Conservation (phyloP, 1,284 basidiomycete species). For the Boletus hoseneyae region DNA sequence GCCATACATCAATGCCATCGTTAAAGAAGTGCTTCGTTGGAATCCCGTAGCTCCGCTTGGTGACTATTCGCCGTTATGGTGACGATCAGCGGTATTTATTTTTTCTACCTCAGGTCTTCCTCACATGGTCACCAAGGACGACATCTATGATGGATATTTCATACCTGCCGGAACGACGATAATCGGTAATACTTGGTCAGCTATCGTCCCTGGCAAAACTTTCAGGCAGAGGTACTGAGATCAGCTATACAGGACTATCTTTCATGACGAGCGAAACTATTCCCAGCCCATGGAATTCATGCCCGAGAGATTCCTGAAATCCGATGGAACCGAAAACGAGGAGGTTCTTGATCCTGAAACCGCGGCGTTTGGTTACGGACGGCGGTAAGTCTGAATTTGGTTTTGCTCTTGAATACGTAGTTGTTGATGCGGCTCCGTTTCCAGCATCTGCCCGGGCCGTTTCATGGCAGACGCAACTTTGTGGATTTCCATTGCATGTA, state of each 20-base stretch:
- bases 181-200: slow-evolving; percentile 41
- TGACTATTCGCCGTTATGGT: slow-evolving; percentile 23
- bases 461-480: slow-evolving; percentile 46
- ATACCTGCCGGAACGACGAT: slow-evolving; percentile 41
- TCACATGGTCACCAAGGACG: slow-evolving; percentile 42
- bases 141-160: slow-evolving; percentile 37
- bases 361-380: slow-evolving; percentile 48
- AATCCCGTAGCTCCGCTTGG: slow-evolving; percentile 49
- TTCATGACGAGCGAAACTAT: slow-evolving; percentile 44
- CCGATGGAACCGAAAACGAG: slow-evolving; percentile 32
- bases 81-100: slow-evolving; percentile 11
- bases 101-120: slow-evolving; percentile 36
- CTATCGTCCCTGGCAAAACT: neutral
- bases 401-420: neutral
- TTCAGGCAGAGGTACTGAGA: slow-evolving; percentile 6
- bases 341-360: slow-evolving; percentile 39
- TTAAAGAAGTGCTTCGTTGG: slow-evolving; percentile 53
- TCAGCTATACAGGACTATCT: slow-evolving; percentile 39
- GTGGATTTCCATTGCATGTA: slow-evolving; percentile 50
- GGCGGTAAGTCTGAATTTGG: slow-evolving; percentile 30
- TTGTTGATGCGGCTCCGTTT: neutral
- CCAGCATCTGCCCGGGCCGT: slow-evolving; percentile 49
- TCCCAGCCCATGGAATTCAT: slow-evolving; percentile 41
- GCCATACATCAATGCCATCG: slow-evolving; percentile 44
- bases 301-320: slow-evolving; percentile 43